phyloP scores from a whole-genome alignment of 345 rosid species.

The thale cress (Arabidopsis thaliana) region TAIR10.1 NC_003075.7:11760001-11760500 shows the following conservation, averaged over 20 bases:
- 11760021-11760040: conserved; percentile 1
- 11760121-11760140: conserved; percentile 51
- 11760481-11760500: not conserved
- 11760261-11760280: conserved; percentile 1
- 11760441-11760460: too few relatives aligned
- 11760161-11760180: conserved; percentile 92
- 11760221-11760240: not conserved
- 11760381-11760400: not conserved
- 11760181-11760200: conserved; percentile 98
- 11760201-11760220: conserved; percentile 23
- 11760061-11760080: not conserved
- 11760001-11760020: not conserved
- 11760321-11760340: not conserved
- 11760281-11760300: not conserved
- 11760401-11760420: not conserved
- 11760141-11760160: conserved; percentile 90
- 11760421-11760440: not conserved
- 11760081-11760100: not conserved
- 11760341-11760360: not conserved
- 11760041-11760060: not conserved
- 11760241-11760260: not conserved
- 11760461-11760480: too few relatives aligned
- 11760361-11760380: not conserved
- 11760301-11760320: not conserved
- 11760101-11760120: not conserved